Evolutionary conservation across 2,329 filamentous ascomycete species (phyloP).

Genomic region (Fusarium protoensiforme): DNA sequence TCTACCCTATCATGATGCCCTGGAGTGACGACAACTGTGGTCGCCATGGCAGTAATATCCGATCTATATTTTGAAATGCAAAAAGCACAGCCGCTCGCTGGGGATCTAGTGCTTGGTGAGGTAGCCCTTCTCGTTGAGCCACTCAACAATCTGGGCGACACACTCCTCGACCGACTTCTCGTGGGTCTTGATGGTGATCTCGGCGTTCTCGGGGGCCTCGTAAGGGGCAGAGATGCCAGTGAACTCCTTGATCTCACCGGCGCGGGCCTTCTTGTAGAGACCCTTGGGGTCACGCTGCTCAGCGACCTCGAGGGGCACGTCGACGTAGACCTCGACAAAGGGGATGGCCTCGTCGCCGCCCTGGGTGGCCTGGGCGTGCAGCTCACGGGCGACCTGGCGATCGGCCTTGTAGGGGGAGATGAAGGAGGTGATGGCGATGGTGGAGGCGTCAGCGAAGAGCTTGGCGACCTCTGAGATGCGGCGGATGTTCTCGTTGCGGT

Average conservation of each 20-base stretch:
- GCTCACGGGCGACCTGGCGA: slow-evolving; percentile 80
- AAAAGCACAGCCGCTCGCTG: slow-evolving; percentile 18
- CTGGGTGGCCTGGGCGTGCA: slow-evolving; percentile 72
- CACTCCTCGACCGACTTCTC: slow-evolving; percentile 89
- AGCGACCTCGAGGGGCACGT: slow-evolving; percentile 90
- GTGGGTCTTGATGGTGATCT: slow-evolving; percentile 88
- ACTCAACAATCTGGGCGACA: slow-evolving; percentile 84
- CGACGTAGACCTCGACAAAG: slow-evolving; percentile 94
- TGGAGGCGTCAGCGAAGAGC: slow-evolving; percentile 91
- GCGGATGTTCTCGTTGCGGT: slow-evolving; percentile 97
- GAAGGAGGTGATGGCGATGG: slow-evolving; percentile 92
- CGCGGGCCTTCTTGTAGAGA: slow-evolving; percentile 94
- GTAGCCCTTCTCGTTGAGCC: slow-evolving; percentile 75
- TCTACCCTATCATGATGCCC: slow-evolving; percentile 40
- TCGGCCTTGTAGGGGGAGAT: slow-evolving; percentile 95
- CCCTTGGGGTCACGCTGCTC: slow-evolving; percentile 98
- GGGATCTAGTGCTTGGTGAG: slow-evolving; percentile 44
- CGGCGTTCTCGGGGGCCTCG: slow-evolving; percentile 85
- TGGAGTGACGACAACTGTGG: slow-evolving; percentile 36
- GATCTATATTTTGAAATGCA: slow-evolving; percentile 35
- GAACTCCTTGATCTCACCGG: slow-evolving; percentile 96
- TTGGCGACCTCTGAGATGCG: slow-evolving; percentile 97
- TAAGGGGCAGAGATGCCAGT: slow-evolving; percentile 96
- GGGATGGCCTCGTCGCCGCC: slow-evolving; percentile 76
- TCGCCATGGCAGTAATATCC: slow-evolving; percentile 42